phyloP scores from a whole-genome alignment of 176 grass and related monocot species.

The maize (Zea mays) region Zm-B73-REFERENCE-NAM-5.0 NC_050097.1:238577501-238578000 shows the following conservation, averaged over 20 bases:
- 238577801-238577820: not conserved
- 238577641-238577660: not conserved
- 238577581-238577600: not conserved
- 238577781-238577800: not conserved
- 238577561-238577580: not conserved
- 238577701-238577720: too few relatives aligned
- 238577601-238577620: not conserved
- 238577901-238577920: not conserved
- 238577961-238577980: conserved; percentile 18
- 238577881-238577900: not conserved
- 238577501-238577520: not conserved
- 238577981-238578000: conserved; percentile 64
- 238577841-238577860: not conserved
- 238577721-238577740: too few relatives aligned
- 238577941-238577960: conserved; percentile 6
- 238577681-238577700: not conserved
- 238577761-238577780: not conserved
- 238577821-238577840: not conserved
- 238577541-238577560: not conserved
- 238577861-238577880: conserved; percentile 1
- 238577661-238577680: not conserved
- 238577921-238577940: not conserved
- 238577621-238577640: conserved; percentile 1
- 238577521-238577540: not conserved
- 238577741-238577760: not conserved